Base-by-base conservation (phyloP, 805 yeast genomes). In the Kregervanrija fluxuum region DNA sequence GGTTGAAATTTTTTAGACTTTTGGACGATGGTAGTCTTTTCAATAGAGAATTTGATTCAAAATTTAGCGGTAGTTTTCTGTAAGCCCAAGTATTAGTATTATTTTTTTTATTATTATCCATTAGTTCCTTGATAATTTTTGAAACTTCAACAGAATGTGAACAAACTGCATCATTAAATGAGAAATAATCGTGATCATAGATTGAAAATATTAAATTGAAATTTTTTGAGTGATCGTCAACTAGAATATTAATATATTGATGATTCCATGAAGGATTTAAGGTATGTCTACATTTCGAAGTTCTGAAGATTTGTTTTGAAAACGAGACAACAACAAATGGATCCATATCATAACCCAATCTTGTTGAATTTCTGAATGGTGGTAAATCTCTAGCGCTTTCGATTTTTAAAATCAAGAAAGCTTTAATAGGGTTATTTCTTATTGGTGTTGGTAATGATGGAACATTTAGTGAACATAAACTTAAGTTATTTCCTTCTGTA, bases 281-380 rank as follows among this genome's bases (percentile, higher is more conserved):
- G 1, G 87, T 82, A 60, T 91, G 97, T 16, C 85, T 75, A 52
- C 81, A 75, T 80, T 89, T 83, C 10, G 89, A 80, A 0, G 97
- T 89, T 52, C 95, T 76, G 61, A 78, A 91, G 0, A 91, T 88
- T 52, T 83, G 83, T 54, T 85, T 82, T 9, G 96, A 96, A 61
- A 91, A 88, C 0, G 96, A 81, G 1, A 88, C 82, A 14, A 91
- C 88, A 3, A 91, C 91, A 65, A 91, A 93, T 2, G 98, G 98
- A 59, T 93, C 99, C 95, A 93, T 87, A 62, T 89, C 96, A 57
- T 85, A 91, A 1, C 90, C 82, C 16, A 87, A 77, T 9, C 89
- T 69, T 0, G 85, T 79, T 12, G 85, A 66, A 51, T 83, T 82
- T 35, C 74, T 73, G 43, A 82, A 71, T 0, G 95, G 86, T 1